Evolutionary conservation across 1,284 basidiomycete genomes (phyloP), one percentile per base, ranked within the genome.

Genomic region (Fomitopsis pinicola): DNA sequence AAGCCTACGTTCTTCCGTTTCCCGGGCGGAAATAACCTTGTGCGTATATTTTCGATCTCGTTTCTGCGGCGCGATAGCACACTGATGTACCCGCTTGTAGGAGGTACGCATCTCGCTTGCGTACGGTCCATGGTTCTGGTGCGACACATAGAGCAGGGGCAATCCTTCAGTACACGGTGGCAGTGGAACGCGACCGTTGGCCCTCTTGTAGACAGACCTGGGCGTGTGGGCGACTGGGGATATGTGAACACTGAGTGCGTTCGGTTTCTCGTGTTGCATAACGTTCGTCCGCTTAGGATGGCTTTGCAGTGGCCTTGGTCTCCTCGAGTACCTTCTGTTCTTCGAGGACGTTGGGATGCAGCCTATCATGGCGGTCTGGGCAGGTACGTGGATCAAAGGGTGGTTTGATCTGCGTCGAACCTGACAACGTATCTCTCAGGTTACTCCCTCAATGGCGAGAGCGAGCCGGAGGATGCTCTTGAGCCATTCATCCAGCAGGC

Each of bases 291-390:
- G 58, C 40, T 67, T 63, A 65, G 64, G 56, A 50, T 54, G 59
- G 7, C 48, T 26, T n/a, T 40, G 10, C 17, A 88, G 86, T 60
- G 87, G 87, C 40, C 75, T 88, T 6, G 87, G 83, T 55, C 74
- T 90, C 1, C 73, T 86, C 22, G 89, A 91, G 65, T 89, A 88
- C 66, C 76, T 89, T 57, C 73, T 81, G 46, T 85, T 87, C 76
- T 84, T 85, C 64, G 85, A 88, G 68, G 86, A 88, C 66, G 69
- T 85, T 48, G 78, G 76, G 3, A 85, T 87, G 82, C 76, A 85
- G 63, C 78, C 85, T 5, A 88, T 89, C 64, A 87, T 89, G 83
- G 86, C 83, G 15, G 80, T 91, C 36, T 89, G 85, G 84, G 77
- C 83, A 65, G 87, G 87, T 81, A 62, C 42, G 71, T 69, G 45